phyloP scores from a whole-genome alignment of 2,329 filamentous ascomycete species.

The Colletotrichum sojae region DNA sequence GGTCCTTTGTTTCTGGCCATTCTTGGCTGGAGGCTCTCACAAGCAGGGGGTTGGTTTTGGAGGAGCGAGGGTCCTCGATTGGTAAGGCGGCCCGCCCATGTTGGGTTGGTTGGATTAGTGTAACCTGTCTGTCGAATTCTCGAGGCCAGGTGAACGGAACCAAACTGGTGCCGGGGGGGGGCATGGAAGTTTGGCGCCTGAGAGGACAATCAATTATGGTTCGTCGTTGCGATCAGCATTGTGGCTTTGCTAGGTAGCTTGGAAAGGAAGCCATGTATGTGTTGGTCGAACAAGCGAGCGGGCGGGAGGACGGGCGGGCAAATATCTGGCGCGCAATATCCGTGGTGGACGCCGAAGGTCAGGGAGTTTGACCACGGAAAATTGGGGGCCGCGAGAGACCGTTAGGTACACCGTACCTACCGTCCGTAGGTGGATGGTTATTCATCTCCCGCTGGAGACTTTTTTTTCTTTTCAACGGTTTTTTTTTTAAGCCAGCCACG shows the following conservation, averaged over 20 bases:
- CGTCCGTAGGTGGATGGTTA: not conserved
- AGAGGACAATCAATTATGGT: constrained; percentile 26
- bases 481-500: constrained; percentile 12
- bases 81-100: constrained; percentile 21
- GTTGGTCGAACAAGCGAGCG: not conserved
- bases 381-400: constrained; percentile 23
- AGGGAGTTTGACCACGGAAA: constrained; percentile 30
- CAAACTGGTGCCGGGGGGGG: constrained; percentile 4
- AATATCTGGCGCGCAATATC: constrained; percentile 2
- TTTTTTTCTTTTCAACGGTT: constrained; percentile 1
- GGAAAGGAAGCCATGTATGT: not conserved
- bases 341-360: constrained; percentile 9
- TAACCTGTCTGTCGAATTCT: not conserved
- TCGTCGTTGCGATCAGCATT: not conserved
- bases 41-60: not conserved
- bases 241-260: not conserved
- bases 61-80: constrained; percentile 7
- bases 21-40: constrained; percentile 29
- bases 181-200: constrained; percentile 2
- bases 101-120: not conserved
- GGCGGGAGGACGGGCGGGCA: constrained; percentile 22
- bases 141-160: constrained; percentile 12
- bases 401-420: not conserved
- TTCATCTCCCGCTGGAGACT: constrained; percentile 11
- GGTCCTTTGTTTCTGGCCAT: constrained; percentile 21